phyloP scores from a whole-genome alignment of 805 yeast species.

The Brettanomyces anomalus region DNA sequence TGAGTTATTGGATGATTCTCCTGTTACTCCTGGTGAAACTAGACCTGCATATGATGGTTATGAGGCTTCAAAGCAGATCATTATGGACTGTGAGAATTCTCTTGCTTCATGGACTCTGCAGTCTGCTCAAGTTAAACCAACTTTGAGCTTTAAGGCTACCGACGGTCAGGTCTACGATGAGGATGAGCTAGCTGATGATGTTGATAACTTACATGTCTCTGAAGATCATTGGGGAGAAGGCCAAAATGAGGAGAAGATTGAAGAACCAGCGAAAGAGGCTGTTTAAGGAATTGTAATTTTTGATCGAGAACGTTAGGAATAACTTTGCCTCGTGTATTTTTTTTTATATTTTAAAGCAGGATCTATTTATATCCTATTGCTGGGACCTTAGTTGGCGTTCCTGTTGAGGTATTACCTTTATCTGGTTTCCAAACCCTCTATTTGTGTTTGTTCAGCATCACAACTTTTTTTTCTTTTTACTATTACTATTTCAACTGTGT shows the following conservation, averaged over 20 bases:
- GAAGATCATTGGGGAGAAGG: constrained; percentile 39
- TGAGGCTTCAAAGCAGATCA: constrained; percentile 81
- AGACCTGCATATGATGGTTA: constrained; percentile 86
- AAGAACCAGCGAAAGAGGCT: constrained; percentile 11
- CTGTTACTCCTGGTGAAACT: constrained; percentile 88
- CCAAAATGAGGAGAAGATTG: constrained; percentile 5
- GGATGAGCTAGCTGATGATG: constrained; percentile 40
- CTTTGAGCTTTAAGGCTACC: constrained; percentile 53
- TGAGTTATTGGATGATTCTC: constrained; percentile 74
- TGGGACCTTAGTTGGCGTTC: not conserved
- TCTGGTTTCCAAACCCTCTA: too few species aligned
- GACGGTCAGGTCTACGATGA: constrained; percentile 40
- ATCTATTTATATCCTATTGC: not conserved
- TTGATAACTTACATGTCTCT: constrained; percentile 38
- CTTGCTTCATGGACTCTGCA: constrained; percentile 80
- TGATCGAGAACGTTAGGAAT: too few species aligned
- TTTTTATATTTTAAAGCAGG: not conserved
- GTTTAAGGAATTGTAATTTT: constrained; percentile 13
- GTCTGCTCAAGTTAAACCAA: constrained; percentile 73
- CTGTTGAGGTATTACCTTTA: too few species aligned
- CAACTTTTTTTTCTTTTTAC: too few species aligned
- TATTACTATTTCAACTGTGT: not conserved
- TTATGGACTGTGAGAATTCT: constrained; percentile 78
- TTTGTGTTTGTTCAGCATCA: too few species aligned
- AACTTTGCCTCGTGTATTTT: not conserved